Conservation (phyloP, 345 rosid genomes). For the Ceriops zippeliana region DNA sequence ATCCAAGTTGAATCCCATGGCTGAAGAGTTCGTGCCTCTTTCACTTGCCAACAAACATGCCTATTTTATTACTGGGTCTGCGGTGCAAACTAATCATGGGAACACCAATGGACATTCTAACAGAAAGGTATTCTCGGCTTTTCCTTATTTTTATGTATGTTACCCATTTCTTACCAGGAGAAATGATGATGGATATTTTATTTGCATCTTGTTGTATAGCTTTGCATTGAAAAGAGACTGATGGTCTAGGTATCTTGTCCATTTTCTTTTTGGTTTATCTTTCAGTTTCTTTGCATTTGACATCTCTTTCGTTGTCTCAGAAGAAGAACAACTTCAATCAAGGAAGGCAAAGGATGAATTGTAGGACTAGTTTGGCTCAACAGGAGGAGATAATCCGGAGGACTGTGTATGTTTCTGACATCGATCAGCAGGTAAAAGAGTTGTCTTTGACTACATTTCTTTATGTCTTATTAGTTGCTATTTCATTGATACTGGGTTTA, state of each 20-base stretch:
- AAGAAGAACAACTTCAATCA: constrained; percentile 63
- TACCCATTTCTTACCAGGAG: not conserved
- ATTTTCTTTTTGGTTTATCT: not conserved
- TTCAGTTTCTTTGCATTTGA: not conserved
- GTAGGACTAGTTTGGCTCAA: constrained; percentile 83
- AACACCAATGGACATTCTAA: constrained; percentile 47
- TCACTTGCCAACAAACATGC: constrained; percentile 45
- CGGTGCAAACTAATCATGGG: constrained; percentile 38
- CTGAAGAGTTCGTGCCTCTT: constrained; percentile 89
- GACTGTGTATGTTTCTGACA: constrained; percentile 82
- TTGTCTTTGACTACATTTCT: not conserved
- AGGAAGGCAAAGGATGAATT: constrained; percentile 74
- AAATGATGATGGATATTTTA: not conserved
- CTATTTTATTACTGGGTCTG: constrained; percentile 49
- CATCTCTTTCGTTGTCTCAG: constrained; percentile 32
- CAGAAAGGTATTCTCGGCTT: constrained; percentile 57
- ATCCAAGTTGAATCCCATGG: constrained; percentile 94
- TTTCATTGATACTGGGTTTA: constrained; percentile 9
- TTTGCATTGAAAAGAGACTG: not conserved
- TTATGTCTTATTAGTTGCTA: constrained; percentile 7
- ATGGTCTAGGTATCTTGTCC: not conserved
- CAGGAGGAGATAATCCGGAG: constrained; percentile 81
- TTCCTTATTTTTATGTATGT: not conserved
- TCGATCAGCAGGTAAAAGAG: constrained; percentile 59
- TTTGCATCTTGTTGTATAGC: not conserved